A percentile compares a stretch with the other conserved stretches of the same genome.
Conservation (phyloP, 176 grass and related monocot species). For the Hordeum marinum region DNA sequence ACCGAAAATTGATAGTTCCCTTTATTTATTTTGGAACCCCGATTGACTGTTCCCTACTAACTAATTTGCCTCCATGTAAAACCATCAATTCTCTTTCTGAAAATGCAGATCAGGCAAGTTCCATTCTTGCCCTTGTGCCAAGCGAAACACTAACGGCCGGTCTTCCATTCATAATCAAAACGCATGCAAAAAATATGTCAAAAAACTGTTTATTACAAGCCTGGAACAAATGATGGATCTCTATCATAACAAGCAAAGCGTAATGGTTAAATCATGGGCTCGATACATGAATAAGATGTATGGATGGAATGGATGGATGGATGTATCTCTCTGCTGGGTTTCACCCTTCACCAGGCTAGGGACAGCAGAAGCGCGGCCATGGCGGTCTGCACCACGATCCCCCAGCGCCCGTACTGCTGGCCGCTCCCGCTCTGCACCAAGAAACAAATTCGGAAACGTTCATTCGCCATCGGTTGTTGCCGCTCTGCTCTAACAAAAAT, state of each 20-base stretch:
- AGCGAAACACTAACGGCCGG: too few species aligned
- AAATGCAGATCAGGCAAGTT: too few species aligned
- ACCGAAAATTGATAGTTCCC: too few species aligned
- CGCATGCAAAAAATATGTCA: too few species aligned
- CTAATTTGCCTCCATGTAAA: too few species aligned
- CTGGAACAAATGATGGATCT: not conserved
- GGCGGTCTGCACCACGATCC: slow-evolving; percentile 19
- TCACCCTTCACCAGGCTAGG: slow-evolving; percentile 25
- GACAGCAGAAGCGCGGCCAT: slow-evolving; percentile 33
- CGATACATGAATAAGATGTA: not conserved
- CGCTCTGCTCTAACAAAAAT: too few species aligned
- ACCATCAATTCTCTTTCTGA: too few species aligned
- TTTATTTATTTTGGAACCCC: too few species aligned
- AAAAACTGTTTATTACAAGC: not conserved
- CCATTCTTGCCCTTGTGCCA: too few species aligned
- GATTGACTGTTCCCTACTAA: too few species aligned
- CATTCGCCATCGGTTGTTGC: not conserved
- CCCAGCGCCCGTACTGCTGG: slow-evolving; percentile 1
- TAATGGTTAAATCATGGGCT: slow-evolving; percentile 2
- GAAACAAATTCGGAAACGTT: too few species aligned
- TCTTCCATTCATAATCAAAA: too few species aligned
- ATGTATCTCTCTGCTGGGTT: not conserved
- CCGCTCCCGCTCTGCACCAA: slow-evolving; percentile 16
- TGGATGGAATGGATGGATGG: not conserved
- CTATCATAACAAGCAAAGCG: not conserved